phyloP scores from a whole-genome alignment of 352 stramenopile genomes.

The Globisporangium perplexum region DNA sequence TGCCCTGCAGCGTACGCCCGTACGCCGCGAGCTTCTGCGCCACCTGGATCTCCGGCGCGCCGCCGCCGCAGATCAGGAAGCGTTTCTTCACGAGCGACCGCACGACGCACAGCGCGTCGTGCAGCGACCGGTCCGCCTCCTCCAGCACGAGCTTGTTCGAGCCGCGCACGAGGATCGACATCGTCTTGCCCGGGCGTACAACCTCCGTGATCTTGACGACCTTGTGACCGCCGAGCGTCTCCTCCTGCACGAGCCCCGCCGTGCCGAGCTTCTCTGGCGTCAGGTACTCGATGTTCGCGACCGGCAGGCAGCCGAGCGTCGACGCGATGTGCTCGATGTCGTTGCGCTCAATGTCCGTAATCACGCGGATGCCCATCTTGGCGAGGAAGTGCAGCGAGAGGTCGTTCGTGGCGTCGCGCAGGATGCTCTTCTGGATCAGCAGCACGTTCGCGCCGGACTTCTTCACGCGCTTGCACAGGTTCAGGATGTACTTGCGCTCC shows the following conservation, averaged over 20 bases:
- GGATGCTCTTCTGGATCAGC: slow-evolving; percentile 99
- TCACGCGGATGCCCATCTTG: slow-evolving; percentile 99
- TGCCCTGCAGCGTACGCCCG: slow-evolving; percentile 90
- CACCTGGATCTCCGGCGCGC: slow-evolving; percentile 96
- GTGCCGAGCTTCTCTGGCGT: slow-evolving; percentile 95
- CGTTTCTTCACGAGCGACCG: slow-evolving; percentile 98
- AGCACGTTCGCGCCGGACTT: slow-evolving; percentile 98
- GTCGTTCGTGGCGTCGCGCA: slow-evolving; percentile 99
- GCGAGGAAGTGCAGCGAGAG: slow-evolving; percentile 98
- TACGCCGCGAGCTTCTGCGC: slow-evolving; percentile 92
- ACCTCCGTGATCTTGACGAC: slow-evolving; percentile 99
- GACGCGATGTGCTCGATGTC: slow-evolving; percentile 99
- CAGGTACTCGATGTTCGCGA: slow-evolving; percentile 98
- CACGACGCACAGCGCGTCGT: slow-evolving; percentile 99
- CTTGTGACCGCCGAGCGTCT: slow-evolving; percentile 94
- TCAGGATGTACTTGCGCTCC: slow-evolving; percentile 98
- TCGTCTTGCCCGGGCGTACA: slow-evolving; percentile 92
- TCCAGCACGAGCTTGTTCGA: slow-evolving; percentile 98
- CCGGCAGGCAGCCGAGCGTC: slow-evolving; percentile 94
- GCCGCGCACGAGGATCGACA: slow-evolving; percentile 97
- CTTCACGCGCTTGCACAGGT: slow-evolving; percentile 97
- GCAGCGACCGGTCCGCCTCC: slow-evolving; percentile 97
- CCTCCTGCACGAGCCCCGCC: slow-evolving; percentile 94
- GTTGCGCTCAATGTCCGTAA: slow-evolving; percentile 97
- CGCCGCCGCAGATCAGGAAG: slow-evolving; percentile 97